Percentiles rank a stretch among this genome's conserved stretches.
Conservation (phyloP, 2,329 filamentous ascomycete species). For the Aspergillus cejpii region DNA sequence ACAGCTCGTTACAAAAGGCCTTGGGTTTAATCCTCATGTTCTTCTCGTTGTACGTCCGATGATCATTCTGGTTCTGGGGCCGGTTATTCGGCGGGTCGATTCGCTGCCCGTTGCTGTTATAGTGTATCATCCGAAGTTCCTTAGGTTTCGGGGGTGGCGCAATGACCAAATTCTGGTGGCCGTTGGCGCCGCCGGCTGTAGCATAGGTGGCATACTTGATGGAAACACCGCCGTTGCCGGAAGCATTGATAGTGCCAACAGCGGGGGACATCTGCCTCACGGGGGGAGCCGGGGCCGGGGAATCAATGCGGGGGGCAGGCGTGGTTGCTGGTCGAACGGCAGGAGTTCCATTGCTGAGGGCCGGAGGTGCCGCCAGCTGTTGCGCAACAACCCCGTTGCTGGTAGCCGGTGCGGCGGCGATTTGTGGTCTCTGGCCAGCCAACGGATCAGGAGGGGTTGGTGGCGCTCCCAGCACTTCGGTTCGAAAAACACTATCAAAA, state of each 20-base stretch:
- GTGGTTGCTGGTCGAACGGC: background rate
- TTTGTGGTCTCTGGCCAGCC: background rate
- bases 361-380: background rate
- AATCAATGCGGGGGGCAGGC: background rate
- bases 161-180: background rate
- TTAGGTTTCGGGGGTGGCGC: background rate
- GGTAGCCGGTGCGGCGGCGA: background rate
- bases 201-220: background rate
- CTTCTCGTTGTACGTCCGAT: constrained; percentile 1
- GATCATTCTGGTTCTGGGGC: background rate
- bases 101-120: constrained; percentile 2
- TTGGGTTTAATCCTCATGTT: background rate
- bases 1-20: constrained; percentile 10
- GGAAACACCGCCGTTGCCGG: background rate
- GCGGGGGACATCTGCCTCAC: background rate
- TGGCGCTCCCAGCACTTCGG: background rate
- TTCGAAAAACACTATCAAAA: constrained; percentile 6
- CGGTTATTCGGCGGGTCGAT: constrained; percentile 5
- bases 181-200: background rate
- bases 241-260: background rate
- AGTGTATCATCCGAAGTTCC: background rate
- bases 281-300: background rate
- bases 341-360: background rate
- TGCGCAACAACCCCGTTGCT: background rate
- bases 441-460: background rate